A percentile compares a stretch with the other conserved stretches of the same genome.
Evolutionary conservation across 73 alveolate species (phyloP).

Genomic region (Tetrahymena borealis): DNA sequence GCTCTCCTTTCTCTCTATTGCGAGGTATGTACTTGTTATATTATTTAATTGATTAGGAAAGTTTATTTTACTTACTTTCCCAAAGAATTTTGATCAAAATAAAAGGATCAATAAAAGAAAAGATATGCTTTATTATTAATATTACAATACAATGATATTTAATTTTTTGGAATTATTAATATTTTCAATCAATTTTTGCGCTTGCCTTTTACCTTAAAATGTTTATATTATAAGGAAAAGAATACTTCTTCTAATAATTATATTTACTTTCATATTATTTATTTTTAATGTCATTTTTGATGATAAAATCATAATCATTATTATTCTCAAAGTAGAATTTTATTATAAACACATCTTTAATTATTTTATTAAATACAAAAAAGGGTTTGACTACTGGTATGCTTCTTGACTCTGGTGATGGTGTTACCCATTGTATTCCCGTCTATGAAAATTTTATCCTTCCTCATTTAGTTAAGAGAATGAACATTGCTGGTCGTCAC

Average conservation of each 20-base stretch:
- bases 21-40: slow-evolving; percentile 43
- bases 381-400: slow-evolving; percentile 83
- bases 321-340: too few relatives aligned
- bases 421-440: slow-evolving; percentile 96
- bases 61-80: not conserved
- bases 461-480: slow-evolving; percentile 65
- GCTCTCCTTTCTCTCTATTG: slow-evolving; percentile 84
- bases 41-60: not conserved
- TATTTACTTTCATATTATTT: too few relatives aligned
- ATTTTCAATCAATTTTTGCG: too few relatives aligned
- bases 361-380: not conserved
- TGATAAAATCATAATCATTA: too few relatives aligned
- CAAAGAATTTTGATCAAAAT: not conserved
- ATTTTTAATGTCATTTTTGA: too few relatives aligned
- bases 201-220: not conserved
- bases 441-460: slow-evolving; percentile 67
- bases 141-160: not conserved
- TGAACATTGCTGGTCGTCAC: slow-evolving; percentile 95
- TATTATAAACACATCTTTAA: not conserved
- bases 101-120: not conserved
- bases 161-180: too few relatives aligned
- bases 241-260: too few relatives aligned
- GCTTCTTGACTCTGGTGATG: slow-evolving; percentile 96
- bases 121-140: not conserved
- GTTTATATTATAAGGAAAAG: not conserved